Evolutionary conservation across 2,329 filamentous ascomycete species (phyloP), one percentile per base, ranked within the genome.

Genomic region (Trichoderma koningiopsis): DNA sequence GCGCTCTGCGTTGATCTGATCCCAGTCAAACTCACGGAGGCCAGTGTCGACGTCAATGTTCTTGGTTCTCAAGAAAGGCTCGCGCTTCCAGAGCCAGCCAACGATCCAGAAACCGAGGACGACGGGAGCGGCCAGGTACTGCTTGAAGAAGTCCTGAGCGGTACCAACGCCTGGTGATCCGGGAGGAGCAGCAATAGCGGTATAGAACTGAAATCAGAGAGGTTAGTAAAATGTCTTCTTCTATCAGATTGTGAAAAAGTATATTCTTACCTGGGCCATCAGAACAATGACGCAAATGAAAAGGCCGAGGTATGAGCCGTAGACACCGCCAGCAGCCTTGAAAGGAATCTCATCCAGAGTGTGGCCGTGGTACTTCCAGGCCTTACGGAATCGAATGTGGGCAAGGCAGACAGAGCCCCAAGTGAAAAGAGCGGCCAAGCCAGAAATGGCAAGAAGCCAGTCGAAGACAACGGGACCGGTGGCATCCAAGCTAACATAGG

Each of bases 41-140:
- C 88, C 89, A 67, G 84, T 86, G 76, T 92, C 89, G 68, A 92
- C 83, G 73, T 92, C 90, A 72, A 93, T 91, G 71, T 91, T 81
- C 40, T 82, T 77, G 1, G 85, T 82, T 43, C 78, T 83, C 70
- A 90, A 81, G 86, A 87, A 91, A 27, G 86, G 86, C 60, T 83
- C 78, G 59, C 88, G 82, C 83, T 92, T 92, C 90, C 89, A 92
- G 71, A 87, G 57, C 76, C 86, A 92, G 3, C 89, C 88, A 61
- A 81, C 75, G 55, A 81, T 72, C 84, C 86, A 89, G 80, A 89
- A 89, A 72, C 79, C 70, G 22, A 88, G 74, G 65, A 88, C 84
- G 68, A 88, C 83, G 31, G 85, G 85, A 2, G 86, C 72, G 14
- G 85, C 86, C 22, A 88, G 83, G 76, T 85, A 87, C 5, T 81